These are phyloP conservation scores for Actinomortierella ambigua DNA, from an alignment of 371 early-diverging fungal species.

Conservation along the genomic window DNA sequence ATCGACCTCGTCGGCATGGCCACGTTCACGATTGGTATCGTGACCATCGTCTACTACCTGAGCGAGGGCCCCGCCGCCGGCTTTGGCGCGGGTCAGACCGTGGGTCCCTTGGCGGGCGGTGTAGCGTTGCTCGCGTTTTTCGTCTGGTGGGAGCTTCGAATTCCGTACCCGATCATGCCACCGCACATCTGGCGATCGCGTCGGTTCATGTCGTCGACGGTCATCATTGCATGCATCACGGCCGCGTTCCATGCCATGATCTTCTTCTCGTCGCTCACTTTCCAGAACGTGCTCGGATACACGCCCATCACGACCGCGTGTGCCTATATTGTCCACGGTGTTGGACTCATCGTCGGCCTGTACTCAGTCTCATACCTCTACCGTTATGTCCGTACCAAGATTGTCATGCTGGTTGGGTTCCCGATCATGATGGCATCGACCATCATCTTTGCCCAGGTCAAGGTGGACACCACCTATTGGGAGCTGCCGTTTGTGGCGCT, in stretches of 20 bases:
- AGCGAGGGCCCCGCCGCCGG: constrained; percentile 23
- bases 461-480: constrained; percentile 12
- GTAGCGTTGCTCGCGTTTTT: constrained; percentile 34
- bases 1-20: constrained; percentile 19
- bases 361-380: constrained; percentile 22
- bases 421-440: constrained; percentile 8
- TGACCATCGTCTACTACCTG: constrained; percentile 30
- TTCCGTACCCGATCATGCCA: constrained; percentile 47
- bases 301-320: constrained; percentile 32
- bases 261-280: constrained; percentile 46
- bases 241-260: constrained; percentile 45
- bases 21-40: constrained; percentile 27
- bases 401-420: constrained; percentile 20
- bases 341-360: constrained; percentile 19
- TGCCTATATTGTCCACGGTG: constrained; percentile 31
- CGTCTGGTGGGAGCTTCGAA: constrained; percentile 41
- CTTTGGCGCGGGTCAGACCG: constrained; percentile 29
- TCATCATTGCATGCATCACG: constrained; percentile 36
- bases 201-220: constrained; percentile 38
- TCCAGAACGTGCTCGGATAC: constrained; percentile 45
- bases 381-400: constrained; percentile 14
- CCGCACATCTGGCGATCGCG: constrained; percentile 42
- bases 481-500: constrained; percentile 26
- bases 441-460: constrained; percentile 19
- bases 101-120: constrained; percentile 42